Evolutionary conservation across 2,329 filamentous ascomycete genomes (phyloP).

Genomic region (Hortaea sp.): DNA sequence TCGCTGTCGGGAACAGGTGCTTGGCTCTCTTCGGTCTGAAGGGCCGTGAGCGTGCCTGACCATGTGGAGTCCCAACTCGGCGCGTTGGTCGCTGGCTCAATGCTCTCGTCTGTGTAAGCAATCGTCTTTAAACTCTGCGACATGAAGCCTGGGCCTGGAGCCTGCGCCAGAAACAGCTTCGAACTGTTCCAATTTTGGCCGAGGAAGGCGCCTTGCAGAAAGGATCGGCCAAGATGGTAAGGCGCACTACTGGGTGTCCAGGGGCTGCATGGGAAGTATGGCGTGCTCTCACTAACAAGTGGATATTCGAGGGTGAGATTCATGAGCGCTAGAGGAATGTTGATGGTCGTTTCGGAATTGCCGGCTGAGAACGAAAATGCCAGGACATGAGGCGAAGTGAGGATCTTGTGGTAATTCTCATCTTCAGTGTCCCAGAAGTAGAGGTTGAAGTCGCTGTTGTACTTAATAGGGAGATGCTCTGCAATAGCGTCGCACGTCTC

Average conservation of each 20-base stretch:
- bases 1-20: no score
- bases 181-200: conserved; percentile 31
- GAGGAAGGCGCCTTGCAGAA: conserved; percentile 40
- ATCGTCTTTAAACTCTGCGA: conserved; percentile 2
- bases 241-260: conserved; percentile 13
- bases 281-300: conserved; percentile 23
- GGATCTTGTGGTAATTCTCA: conserved; percentile 27
- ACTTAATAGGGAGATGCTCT: conserved; percentile 18
- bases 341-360: conserved; percentile 27
- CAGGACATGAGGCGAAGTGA: conserved; percentile 33
- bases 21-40: neutral
- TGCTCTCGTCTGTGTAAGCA: conserved; percentile 2
- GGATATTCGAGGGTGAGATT: conserved; percentile 31
- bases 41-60: conserved; percentile 5
- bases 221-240: conserved; percentile 35
- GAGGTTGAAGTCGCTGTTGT: conserved; percentile 11
- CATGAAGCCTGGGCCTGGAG: conserved; percentile 27
- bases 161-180: conserved; percentile 32
- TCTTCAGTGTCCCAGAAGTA: conserved; percentile 22
- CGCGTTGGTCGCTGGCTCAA: conserved; percentile 5
- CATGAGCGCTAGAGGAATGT: conserved; percentile 30
- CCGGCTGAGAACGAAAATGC: conserved; percentile 28
- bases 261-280: conserved; percentile 36
- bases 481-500: conserved; percentile 21
- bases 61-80: conserved; percentile 9